Base-by-base conservation (phyloP, 306 rosid species). In the Calophaca sinica region DNA sequence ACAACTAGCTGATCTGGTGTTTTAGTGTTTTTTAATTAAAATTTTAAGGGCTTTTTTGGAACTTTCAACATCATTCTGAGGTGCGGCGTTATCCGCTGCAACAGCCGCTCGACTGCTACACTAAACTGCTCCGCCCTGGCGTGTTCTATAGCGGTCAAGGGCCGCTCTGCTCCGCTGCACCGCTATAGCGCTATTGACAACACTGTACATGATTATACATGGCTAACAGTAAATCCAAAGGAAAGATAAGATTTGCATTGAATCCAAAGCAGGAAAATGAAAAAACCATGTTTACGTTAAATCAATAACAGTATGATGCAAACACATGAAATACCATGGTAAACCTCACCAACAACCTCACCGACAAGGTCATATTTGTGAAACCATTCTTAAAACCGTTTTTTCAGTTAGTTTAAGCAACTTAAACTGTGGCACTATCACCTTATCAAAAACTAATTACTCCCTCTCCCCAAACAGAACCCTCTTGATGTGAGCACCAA, bases 311-410 rank as follows among this genome's bases (percentile, higher is more conserved):
- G 35, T 12, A 70, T 6, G 4, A 39, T 32, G 6, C 53, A 72
- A 41, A 32, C 46, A 50, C 7, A n/a, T 20, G 67, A 72, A 71
- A 58, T 15, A 36, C 74, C 48, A 57, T 7, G 31, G 20, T n/a
- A 48, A 70, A 57, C 74, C 44, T 61, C 32, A 39, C 35, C 13
- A 36, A 44, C 2, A 70, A 57, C 74, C 44, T 61, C 32, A 39
- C 35, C 13, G 26, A 44, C 2, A n/a, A 26, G 31, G 54, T 11
- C 28, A 44, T 53, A 33, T 50, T 53, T 12, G 38, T 5, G 15
- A 50, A 35, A 28, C 1, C 29, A 13, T 9, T 77, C 68, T 9
- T 4, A 7, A 7, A 8, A 44, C 5, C 13, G 52, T 10, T 51
- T 8, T 31, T 64, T 62, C 1, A 11, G 28, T 49, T n/a, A 11